These are phyloP conservation scores for Ceratocystis eucalypticola DNA, from an alignment of 2,329 filamentous ascomycete genomes.

Conservation along the genomic window DNA sequence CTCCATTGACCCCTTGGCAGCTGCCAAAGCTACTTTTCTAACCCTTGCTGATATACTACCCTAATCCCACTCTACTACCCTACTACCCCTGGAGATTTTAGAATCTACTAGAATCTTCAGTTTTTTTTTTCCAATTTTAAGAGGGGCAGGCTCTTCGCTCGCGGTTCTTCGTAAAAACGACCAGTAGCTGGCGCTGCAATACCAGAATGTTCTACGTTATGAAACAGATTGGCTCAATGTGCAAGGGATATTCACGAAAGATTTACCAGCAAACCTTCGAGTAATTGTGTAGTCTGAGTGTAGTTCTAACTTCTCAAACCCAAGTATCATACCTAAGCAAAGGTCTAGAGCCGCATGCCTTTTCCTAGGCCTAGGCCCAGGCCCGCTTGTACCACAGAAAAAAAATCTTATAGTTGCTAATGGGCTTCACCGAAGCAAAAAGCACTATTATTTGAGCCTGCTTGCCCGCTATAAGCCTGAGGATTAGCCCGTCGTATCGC, in stretches of 20 bases:
- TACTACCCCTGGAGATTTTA: background rate
- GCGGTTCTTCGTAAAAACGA: background rate
- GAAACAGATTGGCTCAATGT: background rate
- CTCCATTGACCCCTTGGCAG: background rate
- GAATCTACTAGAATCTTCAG: conserved; percentile 3
- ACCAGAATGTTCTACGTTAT: background rate
- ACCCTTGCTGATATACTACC: background rate
- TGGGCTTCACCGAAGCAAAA: background rate
- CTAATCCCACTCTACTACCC: background rate
- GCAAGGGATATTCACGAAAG: background rate
- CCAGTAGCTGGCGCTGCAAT: no score
- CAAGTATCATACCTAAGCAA: background rate
- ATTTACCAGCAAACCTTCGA: background rate
- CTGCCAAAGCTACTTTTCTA: background rate
- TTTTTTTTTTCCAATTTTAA: background rate
- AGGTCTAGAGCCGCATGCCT: background rate
- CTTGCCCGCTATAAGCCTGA: background rate
- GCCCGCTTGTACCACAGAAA: background rate
- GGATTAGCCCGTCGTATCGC: conserved; percentile 5
- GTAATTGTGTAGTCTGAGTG: background rate
- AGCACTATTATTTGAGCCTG: background rate
- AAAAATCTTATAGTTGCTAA: background rate
- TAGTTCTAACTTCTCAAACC: background rate
- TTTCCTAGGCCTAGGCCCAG: background rate
- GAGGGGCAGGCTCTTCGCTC: background rate